These are phyloP conservation scores for Xylaria sp. DNA, from an alignment of 2,329 filamentous ascomycete genomes.

Conservation along the genomic window DNA sequence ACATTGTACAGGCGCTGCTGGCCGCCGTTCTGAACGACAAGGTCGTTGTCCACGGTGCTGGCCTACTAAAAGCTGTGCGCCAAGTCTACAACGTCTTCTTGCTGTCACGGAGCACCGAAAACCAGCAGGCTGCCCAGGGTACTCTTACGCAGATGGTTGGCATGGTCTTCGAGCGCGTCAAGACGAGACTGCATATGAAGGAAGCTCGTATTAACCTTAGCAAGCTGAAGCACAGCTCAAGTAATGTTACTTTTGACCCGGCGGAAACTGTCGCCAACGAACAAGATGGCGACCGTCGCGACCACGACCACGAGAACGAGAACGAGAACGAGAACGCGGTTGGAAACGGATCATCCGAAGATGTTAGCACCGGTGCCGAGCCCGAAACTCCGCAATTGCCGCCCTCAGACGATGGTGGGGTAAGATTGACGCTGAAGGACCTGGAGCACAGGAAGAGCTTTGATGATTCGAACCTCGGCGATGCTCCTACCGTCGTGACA, in stretches of 20 bases:
- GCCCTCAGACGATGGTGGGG: constrained; percentile 35
- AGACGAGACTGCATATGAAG: constrained; percentile 78
- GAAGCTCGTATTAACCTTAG: constrained; percentile 63
- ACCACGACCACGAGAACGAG: background rate
- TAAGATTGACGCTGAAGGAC: constrained; percentile 61
- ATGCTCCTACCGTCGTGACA: constrained; percentile 63
- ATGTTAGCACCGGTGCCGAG: constrained; percentile 28
- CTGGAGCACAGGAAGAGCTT: constrained; percentile 64
- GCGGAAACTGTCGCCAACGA: constrained; percentile 35
- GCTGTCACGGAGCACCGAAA: constrained; percentile 85
- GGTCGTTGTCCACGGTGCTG: constrained; percentile 95
- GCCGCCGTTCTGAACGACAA: constrained; percentile 97
- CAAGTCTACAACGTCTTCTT: constrained; percentile 99
- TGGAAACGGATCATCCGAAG: constrained; percentile 33
- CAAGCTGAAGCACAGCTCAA: constrained; percentile 48
- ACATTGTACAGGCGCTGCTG: constrained; percentile 95
- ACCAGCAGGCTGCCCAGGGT: constrained; percentile 95
- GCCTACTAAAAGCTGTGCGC: constrained; percentile 89
- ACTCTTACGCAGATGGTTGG: constrained; percentile 98
- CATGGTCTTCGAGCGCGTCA: constrained; percentile 94
- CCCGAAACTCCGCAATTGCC: constrained; percentile 27
- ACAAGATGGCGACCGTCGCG: constrained; percentile 29
- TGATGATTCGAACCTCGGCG: constrained; percentile 60
- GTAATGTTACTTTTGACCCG: constrained; percentile 48
- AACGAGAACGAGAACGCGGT: constrained; percentile 13